Base-by-base conservation (phyloP, 148 eudicot species). In the Nepenthes gracilis region DNA sequence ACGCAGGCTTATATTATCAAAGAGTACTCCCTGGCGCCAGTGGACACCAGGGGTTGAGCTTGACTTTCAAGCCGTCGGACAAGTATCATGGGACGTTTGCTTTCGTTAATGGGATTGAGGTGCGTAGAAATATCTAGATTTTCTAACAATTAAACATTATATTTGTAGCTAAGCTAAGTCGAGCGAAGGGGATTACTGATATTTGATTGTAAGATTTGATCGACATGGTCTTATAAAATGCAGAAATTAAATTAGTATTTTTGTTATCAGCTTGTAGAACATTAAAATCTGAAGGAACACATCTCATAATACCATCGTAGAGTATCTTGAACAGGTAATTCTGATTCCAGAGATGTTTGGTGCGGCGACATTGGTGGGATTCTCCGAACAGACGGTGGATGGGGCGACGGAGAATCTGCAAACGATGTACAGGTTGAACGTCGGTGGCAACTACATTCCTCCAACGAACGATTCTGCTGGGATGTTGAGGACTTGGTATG, bases 91-190 rank as follows among this genome's bases (percentile, higher is more conserved):
- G 68, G 1, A 75, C 90, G 0, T 79, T 87, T 37, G 86, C 84
- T 0, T 92, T 88, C 57, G 61, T 92, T 9, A 92, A 88, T 53
- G 97, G 94, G 1, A 85, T 92, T 7, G 97, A 92, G 67, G 58
- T 92, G 23, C 23, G 23, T 23, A 23, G 23, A 23, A 23, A 23
- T 23, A 23, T 23, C 23, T 23, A 23, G 23, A 23, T 23, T 23
- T 23, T 23, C 23, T 23, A 23, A 23, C 23, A 23, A 23, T 23
- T 23, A 23, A 23, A 23, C 23, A 23, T 23, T 23, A 23, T 23
- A 23, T 23, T 23, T 23, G 23, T 23, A 23, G 23, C 23, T 23
- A 23, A 23, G 23, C 23, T 23, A 23, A 23, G 23, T 23, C 23
- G 23, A 23, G 23, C 23, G 23, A 23, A 23, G 23, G 23, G 23